Conservation (phyloP, 495 filamentous ascomycete species). For the Cenococcum geophilum region DNA sequence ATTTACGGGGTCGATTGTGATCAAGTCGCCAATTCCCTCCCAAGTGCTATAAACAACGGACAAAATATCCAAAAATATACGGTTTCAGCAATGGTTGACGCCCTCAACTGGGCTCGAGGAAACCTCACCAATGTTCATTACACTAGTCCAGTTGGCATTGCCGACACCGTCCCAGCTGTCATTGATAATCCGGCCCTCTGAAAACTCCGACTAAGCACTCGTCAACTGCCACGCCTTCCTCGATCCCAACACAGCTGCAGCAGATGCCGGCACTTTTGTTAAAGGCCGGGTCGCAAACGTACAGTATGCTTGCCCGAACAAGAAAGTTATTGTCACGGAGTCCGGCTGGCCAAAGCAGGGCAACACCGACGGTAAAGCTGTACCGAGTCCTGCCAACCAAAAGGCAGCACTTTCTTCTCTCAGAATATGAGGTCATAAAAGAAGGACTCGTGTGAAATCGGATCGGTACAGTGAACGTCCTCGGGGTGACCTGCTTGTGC, state of each 20-base stretch:
- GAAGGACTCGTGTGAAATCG: no score
- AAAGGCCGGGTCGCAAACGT: conserved; percentile 49
- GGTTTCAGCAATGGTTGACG: no score
- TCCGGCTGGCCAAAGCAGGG: conserved; percentile 78
- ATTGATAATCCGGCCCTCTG: conserved; percentile 61
- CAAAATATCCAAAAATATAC: conserved; percentile 56
- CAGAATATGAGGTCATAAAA: no score
- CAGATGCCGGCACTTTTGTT: conserved; percentile 59
- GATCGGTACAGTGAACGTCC: no score
- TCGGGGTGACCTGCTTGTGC: no score
- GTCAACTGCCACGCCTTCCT: conserved; percentile 85
- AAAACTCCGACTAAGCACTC: conserved; percentile 68
- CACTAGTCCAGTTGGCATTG: conserved; percentile 65
- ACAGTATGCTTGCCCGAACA: conserved; percentile 48
- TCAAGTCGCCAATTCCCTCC: conserved; percentile 55
- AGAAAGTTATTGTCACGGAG: conserved; percentile 61
- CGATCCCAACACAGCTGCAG: conserved; percentile 52
- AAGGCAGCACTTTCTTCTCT: conserved; percentile 57
- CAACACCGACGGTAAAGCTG: conserved; percentile 54
- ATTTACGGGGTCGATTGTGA: conserved; percentile 79
- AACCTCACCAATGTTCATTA: conserved; percentile 60
- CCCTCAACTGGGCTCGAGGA: conserved; percentile 49
- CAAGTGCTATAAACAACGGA: conserved; percentile 51
- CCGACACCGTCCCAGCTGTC: conserved; percentile 68
- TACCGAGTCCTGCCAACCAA: conserved; percentile 61